A percentile compares a stretch with the other conserved stretches of the same genome.
Evolutionary conservation across 495 filamentous ascomycete species (phyloP).

Genomic region (Aspergillus sclerotioniger): DNA sequence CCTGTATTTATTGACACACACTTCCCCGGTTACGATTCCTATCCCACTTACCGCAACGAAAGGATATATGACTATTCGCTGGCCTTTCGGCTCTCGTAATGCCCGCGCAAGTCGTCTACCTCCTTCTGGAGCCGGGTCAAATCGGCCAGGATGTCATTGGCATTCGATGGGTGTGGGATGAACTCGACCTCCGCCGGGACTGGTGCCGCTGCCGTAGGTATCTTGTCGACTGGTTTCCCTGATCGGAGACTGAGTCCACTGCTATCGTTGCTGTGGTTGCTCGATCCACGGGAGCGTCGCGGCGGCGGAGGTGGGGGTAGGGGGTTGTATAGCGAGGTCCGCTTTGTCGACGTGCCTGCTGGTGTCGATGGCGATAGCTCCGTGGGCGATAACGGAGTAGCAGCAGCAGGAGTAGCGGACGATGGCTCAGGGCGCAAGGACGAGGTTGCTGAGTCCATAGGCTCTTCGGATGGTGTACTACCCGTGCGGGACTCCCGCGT

Average conservation of each 20-base stretch:
- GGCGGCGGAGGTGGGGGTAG: slow-evolving; percentile 62
- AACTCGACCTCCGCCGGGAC: slow-evolving; percentile 9
- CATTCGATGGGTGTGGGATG: slow-evolving; percentile 34
- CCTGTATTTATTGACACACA: background rate
- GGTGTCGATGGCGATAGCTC: slow-evolving; percentile 8
- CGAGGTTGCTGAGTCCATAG: background rate
- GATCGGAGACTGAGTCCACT: slow-evolving; percentile 19
- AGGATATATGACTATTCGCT: slow-evolving; percentile 9
- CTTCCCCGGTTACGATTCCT: background rate
- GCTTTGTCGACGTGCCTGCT: slow-evolving; percentile 25
- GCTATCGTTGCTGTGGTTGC: slow-evolving; percentile 46
- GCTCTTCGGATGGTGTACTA: slow-evolving; percentile 8
- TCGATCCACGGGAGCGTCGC: slow-evolving; percentile 54
- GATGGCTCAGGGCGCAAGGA: slow-evolving; percentile 1
- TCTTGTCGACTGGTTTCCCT: slow-evolving; percentile 14
- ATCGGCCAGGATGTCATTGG: slow-evolving; percentile 63
- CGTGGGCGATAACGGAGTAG: background rate
- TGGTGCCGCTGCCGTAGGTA: slow-evolving; percentile 15
- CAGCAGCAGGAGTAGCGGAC: slow-evolving; percentile 2
- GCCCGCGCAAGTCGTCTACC: slow-evolving; percentile 66
- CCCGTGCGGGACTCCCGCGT: slow-evolving; percentile 14
- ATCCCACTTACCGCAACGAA: slow-evolving; percentile 18
- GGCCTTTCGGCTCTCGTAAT: slow-evolving; percentile 40
- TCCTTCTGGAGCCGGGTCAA: slow-evolving; percentile 66
- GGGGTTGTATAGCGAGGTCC: slow-evolving; percentile 14